A percentile compares a stretch with the other conserved stretches of the same genome.
phyloP scores from a whole-genome alignment of 345 rosid genomes.

The Geranium rotundifolium region DNA sequence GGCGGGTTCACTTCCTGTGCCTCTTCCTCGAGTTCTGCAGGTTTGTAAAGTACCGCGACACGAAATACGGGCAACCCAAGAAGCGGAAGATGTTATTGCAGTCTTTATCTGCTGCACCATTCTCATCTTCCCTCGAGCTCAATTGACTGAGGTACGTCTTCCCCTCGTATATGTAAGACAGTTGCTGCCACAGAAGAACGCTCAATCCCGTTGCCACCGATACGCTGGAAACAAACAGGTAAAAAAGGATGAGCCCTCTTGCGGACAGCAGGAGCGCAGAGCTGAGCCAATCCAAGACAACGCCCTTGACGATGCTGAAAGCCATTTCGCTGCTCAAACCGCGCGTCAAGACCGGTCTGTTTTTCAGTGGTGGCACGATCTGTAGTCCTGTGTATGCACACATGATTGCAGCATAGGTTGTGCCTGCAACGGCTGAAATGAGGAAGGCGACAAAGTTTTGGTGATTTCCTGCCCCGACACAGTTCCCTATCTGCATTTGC shows the following conservation, averaged over 20 bases:
- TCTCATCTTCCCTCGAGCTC: conserved; percentile 36
- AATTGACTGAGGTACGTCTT: conserved; percentile 64
- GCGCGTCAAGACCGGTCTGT: conserved; percentile 6
- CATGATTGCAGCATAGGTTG: conserved; percentile 32
- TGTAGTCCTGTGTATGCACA: conserved; percentile 33
- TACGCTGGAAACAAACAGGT: conserved; percentile 54
- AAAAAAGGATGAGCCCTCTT: conserved; percentile 63
- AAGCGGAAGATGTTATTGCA: conserved; percentile 58
- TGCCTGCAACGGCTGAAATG: conserved; percentile 47
- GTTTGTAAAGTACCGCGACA: conserved; percentile 41
- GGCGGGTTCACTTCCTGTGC: conserved; percentile 37
- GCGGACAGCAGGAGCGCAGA: conserved; percentile 45
- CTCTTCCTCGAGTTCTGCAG: conserved; percentile 38
- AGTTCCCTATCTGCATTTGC: conserved; percentile 78
- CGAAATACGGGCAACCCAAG: conserved; percentile 49
- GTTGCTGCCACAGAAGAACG: conserved; percentile 81
- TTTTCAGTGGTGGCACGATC: conserved; percentile 39
- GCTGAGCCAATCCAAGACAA: conserved; percentile 31
- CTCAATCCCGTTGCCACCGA: conserved; percentile 63
- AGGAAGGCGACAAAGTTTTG: conserved; percentile 54
- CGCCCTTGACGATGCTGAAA: conserved; percentile 37
- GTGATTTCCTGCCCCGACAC: conserved; percentile 87
- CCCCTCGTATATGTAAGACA: conserved; percentile 65
- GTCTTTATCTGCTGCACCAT: conserved; percentile 33
- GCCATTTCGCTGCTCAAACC: conserved; percentile 13